Evolutionary conservation across 108 stramenopile species (phyloP).

Genomic region (Licmophora abbreviata): DNA sequence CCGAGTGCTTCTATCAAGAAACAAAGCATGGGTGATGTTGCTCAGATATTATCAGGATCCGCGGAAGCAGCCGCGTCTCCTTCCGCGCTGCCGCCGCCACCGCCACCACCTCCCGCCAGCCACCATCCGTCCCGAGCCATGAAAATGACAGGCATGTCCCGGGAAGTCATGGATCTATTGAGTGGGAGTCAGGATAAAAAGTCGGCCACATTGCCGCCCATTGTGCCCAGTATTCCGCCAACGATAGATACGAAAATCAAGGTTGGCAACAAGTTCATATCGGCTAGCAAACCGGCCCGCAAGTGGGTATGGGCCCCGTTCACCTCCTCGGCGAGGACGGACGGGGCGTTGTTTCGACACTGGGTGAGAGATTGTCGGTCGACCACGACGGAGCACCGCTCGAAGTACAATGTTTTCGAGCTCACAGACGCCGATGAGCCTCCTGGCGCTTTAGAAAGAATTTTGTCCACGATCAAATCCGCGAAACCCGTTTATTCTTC

Average conservation of each 20-base stretch:
- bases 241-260: slow-evolving; percentile 31
- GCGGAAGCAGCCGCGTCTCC: neutral
- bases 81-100: neutral
- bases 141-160: slow-evolving; percentile 30
- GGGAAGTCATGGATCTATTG: slow-evolving; percentile 25
- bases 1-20: neutral
- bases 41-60: slow-evolving; percentile 18
- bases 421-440: no score
- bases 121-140: slow-evolving; percentile 21
- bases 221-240: slow-evolving; percentile 29
- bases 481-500: no score
- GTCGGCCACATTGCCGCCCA: slow-evolving; percentile 46
- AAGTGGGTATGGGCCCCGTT: slow-evolving; percentile 82
- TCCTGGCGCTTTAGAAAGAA: no score
- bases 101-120: slow-evolving; percentile 1
- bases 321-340: slow-evolving; percentile 60
- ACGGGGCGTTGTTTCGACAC: slow-evolving; percentile 56
- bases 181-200: slow-evolving; percentile 14
- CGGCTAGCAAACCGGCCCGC: slow-evolving; percentile 38
- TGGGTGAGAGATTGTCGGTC: no score
- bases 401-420: no score
- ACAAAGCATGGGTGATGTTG: slow-evolving; percentile 27
- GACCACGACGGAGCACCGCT: no score
- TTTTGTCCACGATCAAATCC: no score
- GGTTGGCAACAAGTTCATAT: slow-evolving; percentile 50